A percentile compares a stretch with the other conserved stretches of the same genome.
Conservation (phyloP, 2,329 filamentous ascomycete species). For the Ophiostoma triangulosporum region DNA sequence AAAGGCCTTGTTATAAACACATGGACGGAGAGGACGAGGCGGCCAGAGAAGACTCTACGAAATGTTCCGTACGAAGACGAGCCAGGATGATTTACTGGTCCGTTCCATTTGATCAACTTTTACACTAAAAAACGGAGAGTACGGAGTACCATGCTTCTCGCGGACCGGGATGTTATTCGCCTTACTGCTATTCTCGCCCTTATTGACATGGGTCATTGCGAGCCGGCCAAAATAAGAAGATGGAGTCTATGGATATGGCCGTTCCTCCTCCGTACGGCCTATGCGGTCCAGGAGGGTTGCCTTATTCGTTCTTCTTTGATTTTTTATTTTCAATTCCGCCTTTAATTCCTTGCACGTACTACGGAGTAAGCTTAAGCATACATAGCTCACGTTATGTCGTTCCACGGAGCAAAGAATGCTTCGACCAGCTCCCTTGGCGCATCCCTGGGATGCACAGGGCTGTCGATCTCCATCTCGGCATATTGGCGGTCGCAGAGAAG, state of each 20-base stretch:
- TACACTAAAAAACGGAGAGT: too few relatives aligned
- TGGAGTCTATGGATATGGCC: too few relatives aligned
- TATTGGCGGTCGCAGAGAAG: background rate
- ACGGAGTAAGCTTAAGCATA: too few relatives aligned
- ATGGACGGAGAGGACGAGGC: background rate
- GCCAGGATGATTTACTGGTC: background rate
- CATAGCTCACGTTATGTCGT: background rate
- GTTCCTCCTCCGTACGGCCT: too few relatives aligned
- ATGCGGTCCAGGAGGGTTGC: too few relatives aligned
- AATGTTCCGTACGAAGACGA: too few relatives aligned
- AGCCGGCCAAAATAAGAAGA: too few relatives aligned
- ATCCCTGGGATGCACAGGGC: background rate
- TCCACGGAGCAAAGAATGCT: background rate
- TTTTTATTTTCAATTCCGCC: too few relatives aligned
- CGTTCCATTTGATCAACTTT: background rate
- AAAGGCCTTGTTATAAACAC: conserved; percentile 7
- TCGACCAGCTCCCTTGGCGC: background rate
- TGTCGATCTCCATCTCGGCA: background rate
- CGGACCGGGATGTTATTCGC: too few relatives aligned
- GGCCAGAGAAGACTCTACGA: background rate
- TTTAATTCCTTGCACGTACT: too few relatives aligned
- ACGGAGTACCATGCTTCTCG: too few relatives aligned
- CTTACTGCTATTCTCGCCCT: background rate
- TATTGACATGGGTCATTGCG: background rate
- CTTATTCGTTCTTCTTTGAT: too few relatives aligned